These are phyloP conservation scores for Calycina marina DNA, from an alignment of 2,329 filamentous ascomycete genomes.

Conservation along the genomic window DNA sequence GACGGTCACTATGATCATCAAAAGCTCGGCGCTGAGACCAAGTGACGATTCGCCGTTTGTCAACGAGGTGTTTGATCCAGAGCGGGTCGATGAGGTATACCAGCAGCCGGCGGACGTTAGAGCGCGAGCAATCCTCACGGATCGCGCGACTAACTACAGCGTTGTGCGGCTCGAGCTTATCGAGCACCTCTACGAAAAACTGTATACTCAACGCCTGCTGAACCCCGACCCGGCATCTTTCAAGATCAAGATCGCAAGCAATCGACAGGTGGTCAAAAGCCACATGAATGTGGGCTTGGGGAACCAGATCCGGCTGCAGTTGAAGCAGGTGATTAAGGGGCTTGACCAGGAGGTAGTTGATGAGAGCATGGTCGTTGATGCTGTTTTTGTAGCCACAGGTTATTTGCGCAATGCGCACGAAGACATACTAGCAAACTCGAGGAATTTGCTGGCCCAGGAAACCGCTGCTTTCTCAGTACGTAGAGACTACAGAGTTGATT, in stretches of 20 bases:
- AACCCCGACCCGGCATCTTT: conserved; percentile 55
- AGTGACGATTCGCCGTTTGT: conserved; percentile 59
- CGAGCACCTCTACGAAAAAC: conserved; percentile 68
- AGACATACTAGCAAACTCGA: conserved; percentile 53
- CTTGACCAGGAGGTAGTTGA: conserved; percentile 25
- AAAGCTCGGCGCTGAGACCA: conserved; percentile 65
- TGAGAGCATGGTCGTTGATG: conserved; percentile 46
- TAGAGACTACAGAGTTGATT: conserved; percentile 64
- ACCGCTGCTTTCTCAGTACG: conserved; percentile 41
- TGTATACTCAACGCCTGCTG: conserved; percentile 70
- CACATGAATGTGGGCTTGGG: not conserved
- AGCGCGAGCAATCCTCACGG: conserved; percentile 40
- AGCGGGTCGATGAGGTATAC: conserved; percentile 63
- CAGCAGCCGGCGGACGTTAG: conserved; percentile 48
- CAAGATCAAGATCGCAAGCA: conserved; percentile 55
- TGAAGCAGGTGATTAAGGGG: conserved; percentile 8
- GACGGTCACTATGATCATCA: conserved; percentile 61
- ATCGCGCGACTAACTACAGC: conserved; percentile 80
- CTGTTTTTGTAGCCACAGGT: conserved; percentile 73
- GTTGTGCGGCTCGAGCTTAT: conserved; percentile 78
- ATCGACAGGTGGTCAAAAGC: not conserved
- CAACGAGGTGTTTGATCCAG: conserved; percentile 88
- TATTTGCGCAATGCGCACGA: conserved; percentile 67
- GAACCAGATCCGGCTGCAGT: not conserved
- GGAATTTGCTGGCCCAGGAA: conserved; percentile 45